Evolutionary conservation across 306 rosid genomes (phyloP).

Genomic region (Cotoneaster glaucophyllus): DNA sequence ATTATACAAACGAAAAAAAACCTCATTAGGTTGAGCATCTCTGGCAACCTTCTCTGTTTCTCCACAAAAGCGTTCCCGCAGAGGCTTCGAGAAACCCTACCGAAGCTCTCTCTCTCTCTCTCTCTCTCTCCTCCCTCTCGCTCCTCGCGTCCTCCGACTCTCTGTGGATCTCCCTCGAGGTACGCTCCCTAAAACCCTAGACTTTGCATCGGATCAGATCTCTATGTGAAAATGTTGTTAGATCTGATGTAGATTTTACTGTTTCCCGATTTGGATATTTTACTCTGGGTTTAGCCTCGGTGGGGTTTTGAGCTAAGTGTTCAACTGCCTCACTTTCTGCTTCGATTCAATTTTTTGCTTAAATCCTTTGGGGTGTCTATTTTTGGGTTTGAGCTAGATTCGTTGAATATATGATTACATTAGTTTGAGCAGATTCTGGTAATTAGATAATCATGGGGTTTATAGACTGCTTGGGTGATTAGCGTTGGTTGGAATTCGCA

Average conservation of each 20-base stretch:
- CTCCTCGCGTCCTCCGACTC: background rate
- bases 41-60: background rate
- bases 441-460: background rate
- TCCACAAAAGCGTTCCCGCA: slow-evolving; percentile 14
- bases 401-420: background rate
- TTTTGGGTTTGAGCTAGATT: background rate
- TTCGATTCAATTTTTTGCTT: background rate
- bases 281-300: background rate
- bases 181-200: slow-evolving; percentile 12
- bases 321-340: background rate
- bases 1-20: slow-evolving; percentile 2
- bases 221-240: background rate
- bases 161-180: slow-evolving; percentile 34
- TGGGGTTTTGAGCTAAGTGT: background rate
- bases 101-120: background rate
- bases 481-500: background rate
- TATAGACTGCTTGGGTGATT: background rate
- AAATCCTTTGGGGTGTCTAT: too few relatives aligned
- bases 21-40: slow-evolving; percentile 12
- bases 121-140: background rate
- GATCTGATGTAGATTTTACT: slow-evolving; percentile 40
- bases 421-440: background rate
- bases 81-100: slow-evolving; percentile 38
- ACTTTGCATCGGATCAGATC: slow-evolving; percentile 13
- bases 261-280: slow-evolving; percentile 18